A percentile compares a stretch with the other conserved stretches of the same genome.
Evolutionary conservation across 129 eudicot genomes (phyloP).

Genomic region (Tagetes patula): DNA sequence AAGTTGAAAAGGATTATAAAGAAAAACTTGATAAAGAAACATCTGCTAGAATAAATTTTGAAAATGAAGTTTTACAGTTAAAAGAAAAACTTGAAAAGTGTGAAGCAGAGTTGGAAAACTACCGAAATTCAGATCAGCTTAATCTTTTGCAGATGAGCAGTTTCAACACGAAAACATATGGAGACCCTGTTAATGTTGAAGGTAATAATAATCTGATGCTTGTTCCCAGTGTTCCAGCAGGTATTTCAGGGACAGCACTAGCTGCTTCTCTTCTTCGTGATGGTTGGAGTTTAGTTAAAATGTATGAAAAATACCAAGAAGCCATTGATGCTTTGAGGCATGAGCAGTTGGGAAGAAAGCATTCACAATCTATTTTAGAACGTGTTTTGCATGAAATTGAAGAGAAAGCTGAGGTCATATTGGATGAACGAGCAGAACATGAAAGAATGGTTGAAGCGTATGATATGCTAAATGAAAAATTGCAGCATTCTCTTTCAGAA

Average conservation of each 20-base stretch:
- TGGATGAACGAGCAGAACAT: slow-evolving; percentile 95
- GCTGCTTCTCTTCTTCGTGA: slow-evolving; percentile 97
- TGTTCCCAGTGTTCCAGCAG: slow-evolving; percentile 71
- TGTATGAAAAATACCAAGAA: slow-evolving; percentile 91
- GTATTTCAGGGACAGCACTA: slow-evolving; percentile 91
- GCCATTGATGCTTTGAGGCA: slow-evolving; percentile 90
- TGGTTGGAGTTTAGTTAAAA: slow-evolving; percentile 96
- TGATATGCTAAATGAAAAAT: slow-evolving; percentile 57
- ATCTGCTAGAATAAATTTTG: slow-evolving; percentile 49
- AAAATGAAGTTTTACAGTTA: slow-evolving; percentile 52
- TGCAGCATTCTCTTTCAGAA: slow-evolving; percentile 71
- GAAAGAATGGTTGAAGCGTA: slow-evolving; percentile 81
- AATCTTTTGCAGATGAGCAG: slow-evolving; percentile 56
- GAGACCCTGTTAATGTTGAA: slow-evolving; percentile 23
- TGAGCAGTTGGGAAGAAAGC: slow-evolving; percentile 87
- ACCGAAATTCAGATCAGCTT: slow-evolving; percentile 54
- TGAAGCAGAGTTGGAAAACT: slow-evolving; percentile 59
- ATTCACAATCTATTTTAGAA: slow-evolving; percentile 71
- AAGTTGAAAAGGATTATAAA: slow-evolving; percentile 80
- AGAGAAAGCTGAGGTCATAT: slow-evolving; percentile 75
- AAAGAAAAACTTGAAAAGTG: slow-evolving; percentile 63
- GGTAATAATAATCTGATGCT: slow-evolving; percentile 46
- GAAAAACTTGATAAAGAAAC: slow-evolving; percentile 73
- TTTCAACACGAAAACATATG: slow-evolving; percentile 44
- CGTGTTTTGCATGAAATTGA: slow-evolving; percentile 80